These are phyloP conservation scores for Paracoccidioides brasiliensis DNA, from an alignment of 2,329 filamentous ascomycete genomes.

Conservation along the genomic window DNA sequence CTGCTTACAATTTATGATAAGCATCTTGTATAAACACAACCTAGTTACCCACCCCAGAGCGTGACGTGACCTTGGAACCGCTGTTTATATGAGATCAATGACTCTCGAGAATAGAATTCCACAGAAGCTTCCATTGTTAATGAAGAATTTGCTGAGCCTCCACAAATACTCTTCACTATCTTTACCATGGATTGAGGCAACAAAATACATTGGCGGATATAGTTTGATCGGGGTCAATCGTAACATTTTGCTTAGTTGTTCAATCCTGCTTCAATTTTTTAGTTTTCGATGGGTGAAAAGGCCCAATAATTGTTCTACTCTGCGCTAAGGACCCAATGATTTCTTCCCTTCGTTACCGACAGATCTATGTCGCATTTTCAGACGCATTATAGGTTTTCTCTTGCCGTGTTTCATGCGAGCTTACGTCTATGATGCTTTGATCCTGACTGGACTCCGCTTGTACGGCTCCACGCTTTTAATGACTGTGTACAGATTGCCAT, in stretches of 20 bases:
- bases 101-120: slow-evolving; percentile 6
- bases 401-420: slow-evolving; percentile 4
- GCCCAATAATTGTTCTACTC: neutral
- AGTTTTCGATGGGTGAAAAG: neutral
- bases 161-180: slow-evolving; percentile 4
- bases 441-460: slow-evolving; percentile 3
- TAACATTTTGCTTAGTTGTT: neutral
- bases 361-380: neutral
- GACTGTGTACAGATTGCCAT: slow-evolving; percentile 9
- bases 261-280: neutral
- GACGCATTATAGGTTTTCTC: neutral
- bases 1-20: neutral
- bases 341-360: neutral
- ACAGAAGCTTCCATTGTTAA: slow-evolving; percentile 1
- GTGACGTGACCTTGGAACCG: neutral
- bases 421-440: slow-evolving; percentile 5
- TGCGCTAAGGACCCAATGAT: neutral
- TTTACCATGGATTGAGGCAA: slow-evolving; percentile 5
- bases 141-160: slow-evolving; percentile 3
- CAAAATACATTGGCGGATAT: slow-evolving; percentile 2
- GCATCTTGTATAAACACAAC: neutral
- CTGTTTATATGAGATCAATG: neutral
- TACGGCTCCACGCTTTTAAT: slow-evolving; percentile 9
- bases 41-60: neutral
- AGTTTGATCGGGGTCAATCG: neutral